Base-by-base conservation (phyloP, 805 yeast species). In the Geotrichum ghanense region DNA sequence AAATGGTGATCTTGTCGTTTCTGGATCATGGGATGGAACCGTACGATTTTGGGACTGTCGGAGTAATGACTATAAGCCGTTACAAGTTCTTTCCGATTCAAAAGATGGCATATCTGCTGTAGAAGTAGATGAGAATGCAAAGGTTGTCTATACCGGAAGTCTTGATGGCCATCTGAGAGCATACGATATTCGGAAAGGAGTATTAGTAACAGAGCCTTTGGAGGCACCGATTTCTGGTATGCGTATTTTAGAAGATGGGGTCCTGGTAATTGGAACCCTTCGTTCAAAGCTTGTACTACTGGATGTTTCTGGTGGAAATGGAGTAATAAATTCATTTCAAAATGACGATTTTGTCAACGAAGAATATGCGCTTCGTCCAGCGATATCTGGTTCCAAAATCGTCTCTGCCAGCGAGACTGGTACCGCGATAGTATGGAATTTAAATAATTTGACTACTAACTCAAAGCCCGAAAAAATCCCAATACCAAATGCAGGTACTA, bases 61-160 rank as follows among this genome's bases (percentile, higher is more conserved):
- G 31, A 47, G 61, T 2, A 23, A 47, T 1, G 40, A 48, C 1
- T 40, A 40, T 22, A 56, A 48, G 19, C 72, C 73, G 1, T 51
- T 67, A 1, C 74, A 69, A 51, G 48, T 53, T 14, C 60, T 66
- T 19, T 46, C 49, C 1, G 66, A 65, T 9, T 60, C 66, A 44
- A 47, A 50, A 27, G 73, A 66, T 44, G 53, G 63, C n/a, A 54
- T 64, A 1, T 49, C 62, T 7, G 41, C 50, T 7, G 57, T 64
- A 6, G 48, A 34, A 7, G 47, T 61, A 2, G 51, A 46, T 3
- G 41, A 41, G 21, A 31, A 37, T 20, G 45, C 48, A 25, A 51
- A 62, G 17, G 37, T 58, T 16, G 16, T 31, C 5, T 31, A 31
- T 19, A 51, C 68, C 12, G 65, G 64, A 40, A 57, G 63, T 3